Conservation (phyloP, 1,284 basidiomycete species). For the Ceratobasidium sp. region DNA sequence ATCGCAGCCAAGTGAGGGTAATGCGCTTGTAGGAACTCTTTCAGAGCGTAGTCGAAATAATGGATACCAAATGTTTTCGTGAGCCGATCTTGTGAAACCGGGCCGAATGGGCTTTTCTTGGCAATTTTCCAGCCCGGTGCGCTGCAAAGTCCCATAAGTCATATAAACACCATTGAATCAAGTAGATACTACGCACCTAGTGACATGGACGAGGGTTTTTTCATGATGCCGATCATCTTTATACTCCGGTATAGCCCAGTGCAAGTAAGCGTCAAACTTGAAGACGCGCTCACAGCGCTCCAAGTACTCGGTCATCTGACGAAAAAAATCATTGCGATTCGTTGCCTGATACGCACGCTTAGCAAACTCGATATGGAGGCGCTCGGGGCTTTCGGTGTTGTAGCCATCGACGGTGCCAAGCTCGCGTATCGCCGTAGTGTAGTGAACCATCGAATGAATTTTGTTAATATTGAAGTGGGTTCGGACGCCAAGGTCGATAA, state of each 20-base stretch:
- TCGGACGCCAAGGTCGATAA: constrained; percentile 54
- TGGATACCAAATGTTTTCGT: neutral
- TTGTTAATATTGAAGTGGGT: constrained; percentile 21
- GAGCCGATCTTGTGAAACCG: neutral
- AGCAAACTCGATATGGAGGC: constrained; percentile 42
- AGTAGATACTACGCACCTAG: neutral
- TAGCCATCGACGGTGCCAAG: constrained; percentile 39
- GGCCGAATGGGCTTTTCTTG: neutral
- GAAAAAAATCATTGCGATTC: constrained; percentile 23
- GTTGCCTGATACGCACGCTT: constrained; percentile 43
- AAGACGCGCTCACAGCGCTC: constrained; percentile 13
- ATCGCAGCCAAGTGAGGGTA: neutral
- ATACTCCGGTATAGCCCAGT: constrained; percentile 6
- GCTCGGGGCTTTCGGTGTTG: constrained; percentile 44
- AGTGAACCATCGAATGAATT: constrained; percentile 44
- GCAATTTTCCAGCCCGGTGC: neutral
- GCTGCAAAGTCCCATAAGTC: neutral
- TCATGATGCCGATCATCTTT: neutral
- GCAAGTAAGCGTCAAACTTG: constrained; percentile 11
- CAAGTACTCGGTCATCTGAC: constrained; percentile 42
- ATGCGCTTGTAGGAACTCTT: neutral
- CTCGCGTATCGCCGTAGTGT: constrained; percentile 27
- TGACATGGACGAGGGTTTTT: neutral
- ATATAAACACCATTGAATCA: neutral
- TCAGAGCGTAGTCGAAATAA: constrained; percentile 2